These are phyloP conservation scores for Xylona heveae DNA, from an alignment of 495 filamentous ascomycete species.

Conservation along the genomic window DNA sequence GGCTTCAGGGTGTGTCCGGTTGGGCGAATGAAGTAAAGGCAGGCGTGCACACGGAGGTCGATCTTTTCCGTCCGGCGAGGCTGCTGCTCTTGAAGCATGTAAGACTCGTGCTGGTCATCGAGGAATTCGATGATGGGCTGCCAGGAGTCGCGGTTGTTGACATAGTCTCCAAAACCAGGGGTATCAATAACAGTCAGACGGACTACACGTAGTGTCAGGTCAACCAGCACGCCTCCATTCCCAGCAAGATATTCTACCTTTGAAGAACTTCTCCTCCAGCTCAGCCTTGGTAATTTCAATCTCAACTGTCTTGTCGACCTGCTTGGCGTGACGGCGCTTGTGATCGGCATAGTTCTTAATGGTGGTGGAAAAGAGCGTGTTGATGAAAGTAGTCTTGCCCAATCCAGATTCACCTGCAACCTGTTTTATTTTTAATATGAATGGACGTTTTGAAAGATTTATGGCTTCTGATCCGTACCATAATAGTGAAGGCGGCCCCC, in stretches of 20 bases:
- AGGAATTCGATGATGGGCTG: conserved; percentile 99
- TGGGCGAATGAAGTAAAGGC: conserved; percentile 95
- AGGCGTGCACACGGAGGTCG: conserved; percentile 94
- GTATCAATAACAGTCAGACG: conserved; percentile 97
- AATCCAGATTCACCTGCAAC: conserved; percentile 96
- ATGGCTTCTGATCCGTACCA: conserved; percentile 35
- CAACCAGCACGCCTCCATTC: conserved; percentile 7
- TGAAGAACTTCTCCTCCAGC: conserved; percentile 99
- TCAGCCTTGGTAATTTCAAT: conserved; percentile 99
- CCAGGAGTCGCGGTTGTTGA: conserved; percentile 99
- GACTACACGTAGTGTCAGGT: conserved; percentile 43
- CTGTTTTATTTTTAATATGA: conserved; percentile 19
- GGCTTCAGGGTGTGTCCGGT: conserved; percentile 98
- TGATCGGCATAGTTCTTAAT: conserved; percentile 99
- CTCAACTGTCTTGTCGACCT: conserved; percentile 97
- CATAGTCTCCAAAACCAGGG: conserved; percentile 96
- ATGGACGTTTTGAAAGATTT: conserved; percentile 2
- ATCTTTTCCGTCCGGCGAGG: conserved; percentile 95
- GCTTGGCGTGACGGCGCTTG: conserved; percentile 94
- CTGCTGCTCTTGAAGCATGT: conserved; percentile 99
- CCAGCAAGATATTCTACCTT: conserved; percentile 39
- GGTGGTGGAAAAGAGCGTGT: conserved; percentile 97
- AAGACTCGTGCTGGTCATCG: conserved; percentile 98
- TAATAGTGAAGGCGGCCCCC: conserved; percentile 96
- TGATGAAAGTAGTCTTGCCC: conserved; percentile 99